These are phyloP conservation scores for Penicillium freii DNA, from an alignment of 2,329 filamentous ascomycete genomes.

Conservation along the genomic window DNA sequence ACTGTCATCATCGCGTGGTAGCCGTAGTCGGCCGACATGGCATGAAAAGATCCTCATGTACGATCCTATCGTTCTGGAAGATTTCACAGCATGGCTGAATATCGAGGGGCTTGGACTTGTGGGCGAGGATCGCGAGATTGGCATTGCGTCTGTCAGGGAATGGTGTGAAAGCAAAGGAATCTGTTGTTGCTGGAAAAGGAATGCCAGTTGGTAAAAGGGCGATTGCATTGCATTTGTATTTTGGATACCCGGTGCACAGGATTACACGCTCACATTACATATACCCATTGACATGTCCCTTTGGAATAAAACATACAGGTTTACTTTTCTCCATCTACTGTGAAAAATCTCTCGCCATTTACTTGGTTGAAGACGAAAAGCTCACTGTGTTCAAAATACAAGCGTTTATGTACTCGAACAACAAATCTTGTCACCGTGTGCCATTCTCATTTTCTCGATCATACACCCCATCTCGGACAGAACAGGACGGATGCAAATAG, in stretches of 20 bases:
- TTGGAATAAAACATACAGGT: too few species aligned
- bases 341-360: background rate
- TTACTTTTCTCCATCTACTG: background rate
- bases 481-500: background rate
- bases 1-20: conserved; percentile 29
- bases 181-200: conserved; percentile 70
- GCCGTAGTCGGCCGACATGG: conserved; percentile 61
- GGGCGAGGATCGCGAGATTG: conserved; percentile 65
- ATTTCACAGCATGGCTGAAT: conserved; percentile 81
- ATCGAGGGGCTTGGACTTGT: conserved; percentile 62
- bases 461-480: background rate
- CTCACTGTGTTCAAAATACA: background rate
- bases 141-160: conserved; percentile 67
- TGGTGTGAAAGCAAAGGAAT: conserved; percentile 90
- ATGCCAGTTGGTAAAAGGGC: conserved; percentile 13
- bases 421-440: background rate
- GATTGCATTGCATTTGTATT: background rate
- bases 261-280: background rate
- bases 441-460: background rate
- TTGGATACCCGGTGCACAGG: background rate
- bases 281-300: background rate
- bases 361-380: background rate
- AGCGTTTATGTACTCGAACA: background rate
- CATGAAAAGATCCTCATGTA: conserved; percentile 92
- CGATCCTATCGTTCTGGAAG: conserved; percentile 84